Evolutionary conservation across 2,329 filamentous ascomycete genomes (phyloP).

Genomic region (Talaromyces rugulosus): DNA sequence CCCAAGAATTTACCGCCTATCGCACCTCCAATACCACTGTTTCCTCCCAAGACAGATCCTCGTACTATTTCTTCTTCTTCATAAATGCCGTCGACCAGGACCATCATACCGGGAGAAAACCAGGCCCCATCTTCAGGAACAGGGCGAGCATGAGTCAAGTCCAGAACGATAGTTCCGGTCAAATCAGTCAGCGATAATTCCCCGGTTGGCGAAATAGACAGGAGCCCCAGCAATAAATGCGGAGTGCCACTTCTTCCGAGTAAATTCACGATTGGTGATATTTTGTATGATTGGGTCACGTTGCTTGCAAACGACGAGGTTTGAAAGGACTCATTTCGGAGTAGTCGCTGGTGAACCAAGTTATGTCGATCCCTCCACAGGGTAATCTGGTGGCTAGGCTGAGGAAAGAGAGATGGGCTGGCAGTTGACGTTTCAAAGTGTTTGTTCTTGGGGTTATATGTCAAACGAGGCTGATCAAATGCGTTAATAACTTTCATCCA

Average conservation of each 20-base stretch:
- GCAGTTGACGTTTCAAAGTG: conserved; percentile 74
- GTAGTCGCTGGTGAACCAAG: conserved; percentile 82
- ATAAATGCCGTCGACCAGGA: conserved; percentile 92
- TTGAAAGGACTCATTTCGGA: conserved; percentile 92
- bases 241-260: conserved; percentile 75
- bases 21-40: conserved; percentile 78
- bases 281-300: conserved; percentile 64
- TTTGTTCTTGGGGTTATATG: conserved; percentile 62
- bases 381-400: conserved; percentile 74
- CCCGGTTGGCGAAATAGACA: conserved; percentile 76
- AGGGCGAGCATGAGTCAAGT: conserved; percentile 73
- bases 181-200: conserved; percentile 78
- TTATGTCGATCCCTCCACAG: conserved; percentile 89
- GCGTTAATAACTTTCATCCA: conserved; percentile 83
- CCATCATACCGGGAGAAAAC: conserved; percentile 94
- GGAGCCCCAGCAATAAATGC: conserved; percentile 81
- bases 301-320: conserved; percentile 68
- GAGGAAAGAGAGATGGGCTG: conserved; percentile 68
- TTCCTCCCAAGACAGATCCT: conserved; percentile 67
- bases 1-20: conserved; percentile 90
- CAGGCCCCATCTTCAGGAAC: conserved; percentile 77
- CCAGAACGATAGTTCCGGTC: conserved; percentile 80
- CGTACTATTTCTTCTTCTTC: conserved; percentile 75
- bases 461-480: conserved; percentile 69
- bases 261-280: conserved; percentile 77